Base-by-base conservation (phyloP, 371 early-diverging fungal genomes). In the Circinella umbellata region DNA sequence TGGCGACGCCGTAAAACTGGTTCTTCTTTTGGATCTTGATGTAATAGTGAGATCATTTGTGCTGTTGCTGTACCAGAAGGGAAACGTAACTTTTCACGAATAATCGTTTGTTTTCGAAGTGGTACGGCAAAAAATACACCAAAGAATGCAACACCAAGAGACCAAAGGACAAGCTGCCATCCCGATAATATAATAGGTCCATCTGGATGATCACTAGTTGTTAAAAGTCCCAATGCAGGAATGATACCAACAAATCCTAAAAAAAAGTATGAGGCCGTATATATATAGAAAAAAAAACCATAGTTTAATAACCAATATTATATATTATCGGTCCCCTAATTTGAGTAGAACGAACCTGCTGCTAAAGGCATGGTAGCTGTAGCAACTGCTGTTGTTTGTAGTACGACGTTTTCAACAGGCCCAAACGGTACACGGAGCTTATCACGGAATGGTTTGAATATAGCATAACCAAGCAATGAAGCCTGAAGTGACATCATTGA, bases 111-210 rank as follows among this genome's bases (percentile, higher is more conserved):
- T 46, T 85, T 88, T 55, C 96, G 80, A 57, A 96, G 74, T 7
- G 95, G 95, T 3, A 96, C 86, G 4, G 94, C 95, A 76, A 96
- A 95, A 71, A 95, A 95, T 8, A 96, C 92, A 36, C 96, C 96
- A 81, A 93, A 96, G 77, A 93, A 92, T 8, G 94, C 91, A 61
- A 94, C 83, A 6, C 89, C 94, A n/a, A 94, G 69, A 10, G 91
- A 89, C 95, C 95, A 95, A 0, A 93, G 69, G 17, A 91, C 81
- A 65, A 94, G 70, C 70, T 91, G 82, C 47, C 78, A 71, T 11
- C 80, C 81, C 14, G 79, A 80, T 2, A 81, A 59, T 13, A 83
- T 61, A 53, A 86, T 85, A 0, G 89, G 76, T 0, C 84, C 83
- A 0, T 78, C 80, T 13, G 82, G 78, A 37, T 82, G 72, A 64